Conservation (phyloP, 352 stramenopile genomes). For the Thalassiosira ordinaria region DNA sequence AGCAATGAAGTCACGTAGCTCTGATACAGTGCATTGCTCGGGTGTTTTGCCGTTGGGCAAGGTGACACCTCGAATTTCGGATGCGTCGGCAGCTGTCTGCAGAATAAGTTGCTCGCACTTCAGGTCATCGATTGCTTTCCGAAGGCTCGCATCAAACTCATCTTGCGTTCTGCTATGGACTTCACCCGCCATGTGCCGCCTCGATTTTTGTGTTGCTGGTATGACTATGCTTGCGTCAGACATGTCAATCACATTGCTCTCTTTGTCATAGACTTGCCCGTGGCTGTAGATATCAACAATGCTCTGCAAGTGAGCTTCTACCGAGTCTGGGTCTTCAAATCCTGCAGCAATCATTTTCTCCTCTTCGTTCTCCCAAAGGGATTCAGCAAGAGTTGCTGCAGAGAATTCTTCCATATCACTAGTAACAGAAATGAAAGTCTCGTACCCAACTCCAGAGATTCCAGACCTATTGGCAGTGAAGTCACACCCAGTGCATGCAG, state of each 20-base stretch:
- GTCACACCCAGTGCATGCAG: constrained; percentile 32
- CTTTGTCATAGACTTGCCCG: not conserved
- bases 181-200: not conserved
- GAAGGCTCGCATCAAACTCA: not conserved
- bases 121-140: not conserved
- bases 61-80: not conserved
- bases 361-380: not conserved
- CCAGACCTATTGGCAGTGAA: constrained; percentile 25
- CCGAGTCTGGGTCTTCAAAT: not conserved
- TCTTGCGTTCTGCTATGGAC: not conserved
- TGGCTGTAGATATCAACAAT: not conserved
- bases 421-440: not conserved
- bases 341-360: not conserved
- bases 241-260: not conserved
- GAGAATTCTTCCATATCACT: not conserved
- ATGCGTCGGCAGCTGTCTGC: not conserved
- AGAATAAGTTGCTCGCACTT: not conserved
- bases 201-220: not conserved
- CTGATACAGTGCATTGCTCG: not conserved
- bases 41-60: not conserved
- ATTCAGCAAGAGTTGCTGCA: not conserved
- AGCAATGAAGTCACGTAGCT: constrained; percentile 7
- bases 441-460: constrained; percentile 2
- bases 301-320: not conserved
- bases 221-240: not conserved